Conservation (phyloP, 805 yeast species). For the Hanseniaspora occidentalis region DNA sequence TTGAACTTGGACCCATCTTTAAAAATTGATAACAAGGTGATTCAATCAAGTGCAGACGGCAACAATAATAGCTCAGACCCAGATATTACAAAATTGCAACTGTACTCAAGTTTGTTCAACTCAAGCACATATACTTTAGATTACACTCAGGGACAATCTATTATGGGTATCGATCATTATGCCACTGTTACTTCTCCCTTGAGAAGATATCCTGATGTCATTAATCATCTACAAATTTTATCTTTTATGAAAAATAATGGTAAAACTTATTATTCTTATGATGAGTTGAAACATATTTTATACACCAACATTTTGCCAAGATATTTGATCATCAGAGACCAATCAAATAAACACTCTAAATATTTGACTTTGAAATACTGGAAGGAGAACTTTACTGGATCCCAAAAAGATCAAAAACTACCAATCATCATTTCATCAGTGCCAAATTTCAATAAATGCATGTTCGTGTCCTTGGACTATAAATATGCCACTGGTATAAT, state of each 20-base stretch:
- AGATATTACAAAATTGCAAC: constrained; percentile 31
- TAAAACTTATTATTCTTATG: constrained; percentile 20
- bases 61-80: constrained; percentile 20
- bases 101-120: constrained; percentile 28
- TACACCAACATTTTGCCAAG: constrained; percentile 32
- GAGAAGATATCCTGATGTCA: constrained; percentile 67
- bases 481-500: constrained; percentile 22
- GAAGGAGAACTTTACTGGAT: constrained; percentile 9
- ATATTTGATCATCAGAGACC: constrained; percentile 27
- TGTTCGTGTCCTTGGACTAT: constrained; percentile 20
- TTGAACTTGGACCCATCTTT: constrained; percentile 16
- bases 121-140: constrained; percentile 37
- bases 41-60: background rate
- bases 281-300: constrained; percentile 18
- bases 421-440: constrained; percentile 31
- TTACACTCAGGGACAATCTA: constrained; percentile 37
- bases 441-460: constrained; percentile 27
- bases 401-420: constrained; percentile 7
- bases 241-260: constrained; percentile 32
- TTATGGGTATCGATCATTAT: constrained; percentile 52
- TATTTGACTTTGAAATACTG: constrained; percentile 28
- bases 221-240: constrained; percentile 59
- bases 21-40: background rate
- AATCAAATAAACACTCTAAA: constrained; percentile 18
- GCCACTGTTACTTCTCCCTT: constrained; percentile 81